Conservation (phyloP, 768 basidiomycete genomes). For the Boletus patriciae region DNA sequence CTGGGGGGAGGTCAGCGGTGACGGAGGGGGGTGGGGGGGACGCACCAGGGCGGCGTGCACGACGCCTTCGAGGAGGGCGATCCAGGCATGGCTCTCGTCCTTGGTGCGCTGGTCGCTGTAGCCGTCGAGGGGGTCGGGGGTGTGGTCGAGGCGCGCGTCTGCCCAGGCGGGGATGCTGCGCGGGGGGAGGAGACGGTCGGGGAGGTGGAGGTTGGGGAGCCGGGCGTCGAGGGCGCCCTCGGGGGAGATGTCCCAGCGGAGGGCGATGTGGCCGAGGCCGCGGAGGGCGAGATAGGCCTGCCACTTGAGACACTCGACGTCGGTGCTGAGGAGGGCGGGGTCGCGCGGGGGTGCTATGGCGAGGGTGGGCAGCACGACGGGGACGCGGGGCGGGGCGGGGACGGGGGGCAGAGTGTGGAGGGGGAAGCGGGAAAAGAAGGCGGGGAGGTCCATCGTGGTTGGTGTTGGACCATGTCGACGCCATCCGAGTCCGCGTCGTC, state of each 20-base stretch:
- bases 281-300: conserved; percentile 73
- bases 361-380: conserved; percentile 46
- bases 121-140: conserved; percentile 57
- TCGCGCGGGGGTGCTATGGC: conserved; percentile 61
- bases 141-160: conserved; percentile 47
- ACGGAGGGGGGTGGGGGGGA: conserved; percentile 8
- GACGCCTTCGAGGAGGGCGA: conserved; percentile 70
- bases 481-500: conserved; percentile 62
- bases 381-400: conserved; percentile 24
- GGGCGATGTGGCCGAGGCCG: conserved; percentile 47
- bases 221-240: conserved; percentile 69
- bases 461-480: conserved; percentile 38
- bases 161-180: conserved; percentile 75
- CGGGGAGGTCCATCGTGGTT: conserved; percentile 38
- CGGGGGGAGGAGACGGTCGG: conserved; percentile 59
- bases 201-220: conserved; percentile 71
- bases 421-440: conserved; percentile 60
- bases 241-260: conserved; percentile 68
- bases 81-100: conserved; percentile 83
- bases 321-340: conserved; percentile 53
- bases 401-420: conserved; percentile 51
- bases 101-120: conserved; percentile 58
- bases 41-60: conserved; percentile 76
- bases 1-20: conserved; percentile 10
- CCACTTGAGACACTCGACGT: conserved; percentile 90